These are phyloP conservation scores for Lunasporangiospora selenospora DNA, from an alignment of 192 early-diverging fungal genomes.

Conservation along the genomic window DNA sequence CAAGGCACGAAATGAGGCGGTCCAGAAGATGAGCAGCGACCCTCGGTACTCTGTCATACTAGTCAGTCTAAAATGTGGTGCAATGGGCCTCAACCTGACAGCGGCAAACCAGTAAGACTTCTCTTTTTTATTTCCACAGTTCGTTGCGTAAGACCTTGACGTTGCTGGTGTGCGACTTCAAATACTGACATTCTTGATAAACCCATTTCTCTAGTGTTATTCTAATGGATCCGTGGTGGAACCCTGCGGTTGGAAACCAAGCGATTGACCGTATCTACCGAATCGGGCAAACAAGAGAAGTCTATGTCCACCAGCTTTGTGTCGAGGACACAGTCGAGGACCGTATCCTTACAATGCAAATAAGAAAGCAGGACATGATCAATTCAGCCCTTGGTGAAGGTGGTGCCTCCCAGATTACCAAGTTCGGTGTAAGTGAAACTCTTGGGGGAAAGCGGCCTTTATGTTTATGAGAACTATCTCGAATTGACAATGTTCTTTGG, in stretches of 20 bases:
- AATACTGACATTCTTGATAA: too few relatives aligned
- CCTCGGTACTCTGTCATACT: slow-evolving; percentile 50
- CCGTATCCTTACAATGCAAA: slow-evolving; percentile 64
- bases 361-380: slow-evolving; percentile 52
- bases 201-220: slow-evolving; percentile 69
- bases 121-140: too few relatives aligned
- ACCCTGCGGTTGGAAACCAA: slow-evolving; percentile 64
- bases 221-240: slow-evolving; percentile 78
- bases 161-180: too few relatives aligned
- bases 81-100: slow-evolving; percentile 69
- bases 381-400: slow-evolving; percentile 6
- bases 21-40: slow-evolving; percentile 40
- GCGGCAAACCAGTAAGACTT: slow-evolving; percentile 54
- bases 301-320: slow-evolving; percentile 59
- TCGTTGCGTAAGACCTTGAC: too few relatives aligned
- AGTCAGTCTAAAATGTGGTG: slow-evolving; percentile 66
- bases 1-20: slow-evolving; percentile 17
- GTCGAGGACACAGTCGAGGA: slow-evolving; percentile 67
- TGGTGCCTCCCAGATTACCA: too few relatives aligned
- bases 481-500: too few relatives aligned
- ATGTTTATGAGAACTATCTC: too few relatives aligned
- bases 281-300: slow-evolving; percentile 64
- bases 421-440: too few relatives aligned
- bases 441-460: too few relatives aligned
- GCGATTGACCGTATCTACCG: slow-evolving; percentile 70